Conservation (phyloP, 2,329 filamentous ascomycete species). For the Rosellinia necatrix region DNA sequence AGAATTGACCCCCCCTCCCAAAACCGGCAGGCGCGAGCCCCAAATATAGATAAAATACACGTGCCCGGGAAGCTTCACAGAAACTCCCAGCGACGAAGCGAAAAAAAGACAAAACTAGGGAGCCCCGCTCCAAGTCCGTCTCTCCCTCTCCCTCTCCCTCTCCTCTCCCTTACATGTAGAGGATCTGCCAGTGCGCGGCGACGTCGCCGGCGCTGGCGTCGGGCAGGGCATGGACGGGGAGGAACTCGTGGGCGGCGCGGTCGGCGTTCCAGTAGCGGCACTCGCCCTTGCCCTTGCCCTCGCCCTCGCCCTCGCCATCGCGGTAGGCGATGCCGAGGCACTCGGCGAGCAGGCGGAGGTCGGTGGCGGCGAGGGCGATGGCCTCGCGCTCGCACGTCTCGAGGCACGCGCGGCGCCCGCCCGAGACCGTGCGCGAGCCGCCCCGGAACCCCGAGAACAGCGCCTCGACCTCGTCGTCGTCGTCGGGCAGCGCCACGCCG, state of each 20-base stretch:
- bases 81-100: neutral
- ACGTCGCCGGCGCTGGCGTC: neutral
- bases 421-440: neutral
- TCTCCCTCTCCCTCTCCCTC: no score
- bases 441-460: constrained; percentile 1
- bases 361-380: constrained; percentile 19
- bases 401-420: constrained; percentile 25
- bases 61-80: neutral
- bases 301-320: neutral
- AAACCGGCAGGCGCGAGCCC: no score
- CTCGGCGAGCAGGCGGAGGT: constrained; percentile 18
- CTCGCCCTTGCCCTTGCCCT: constrained; percentile 8
- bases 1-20: no score
- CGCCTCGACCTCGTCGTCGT: constrained; percentile 5
- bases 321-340: constrained; percentile 34
- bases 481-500: constrained; percentile 21
- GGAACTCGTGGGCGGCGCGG: constrained; percentile 21
- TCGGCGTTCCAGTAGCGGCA: constrained; percentile 23
- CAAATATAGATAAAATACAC: neutral
- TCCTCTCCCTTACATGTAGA: constrained; percentile 23
- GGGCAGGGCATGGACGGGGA: constrained; percentile 30
- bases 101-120: neutral
- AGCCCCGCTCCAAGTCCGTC: no score
- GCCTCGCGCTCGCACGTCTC: constrained; percentile 33
- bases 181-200: constrained; percentile 15